These are phyloP conservation scores for Exophiala oligosperma DNA, from an alignment of 2,329 filamentous ascomycete genomes.

Conservation along the genomic window DNA sequence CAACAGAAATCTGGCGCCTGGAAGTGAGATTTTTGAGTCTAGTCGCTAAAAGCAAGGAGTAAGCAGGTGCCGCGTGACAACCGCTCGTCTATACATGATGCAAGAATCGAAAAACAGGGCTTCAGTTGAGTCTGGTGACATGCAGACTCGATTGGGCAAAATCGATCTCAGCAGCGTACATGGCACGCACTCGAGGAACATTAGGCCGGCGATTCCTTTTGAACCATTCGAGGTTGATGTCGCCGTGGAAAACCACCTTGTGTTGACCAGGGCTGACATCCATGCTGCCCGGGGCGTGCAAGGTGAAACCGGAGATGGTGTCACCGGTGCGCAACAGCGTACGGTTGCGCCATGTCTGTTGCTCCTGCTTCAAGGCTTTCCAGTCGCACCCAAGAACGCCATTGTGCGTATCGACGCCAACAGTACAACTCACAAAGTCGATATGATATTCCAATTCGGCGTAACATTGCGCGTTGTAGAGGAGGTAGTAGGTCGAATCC, in stretches of 20 bases:
- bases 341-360: conserved; percentile 8
- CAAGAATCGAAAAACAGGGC: background rate
- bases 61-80: too few species aligned
- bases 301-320: conserved; percentile 4
- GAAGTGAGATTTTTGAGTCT: too few species aligned
- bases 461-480: conserved; percentile 23
- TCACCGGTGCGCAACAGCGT: conserved; percentile 18
- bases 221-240: conserved; percentile 22
- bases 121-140: conserved; percentile 9
- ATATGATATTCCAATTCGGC: conserved; percentile 16
- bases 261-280: conserved; percentile 15
- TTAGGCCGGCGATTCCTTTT: background rate
- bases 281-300: conserved; percentile 22
- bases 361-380: conserved; percentile 11
- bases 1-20: too few species aligned
- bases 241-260: conserved; percentile 22
- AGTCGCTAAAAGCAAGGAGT: too few species aligned
- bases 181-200: conserved; percentile 16
- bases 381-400: conserved; percentile 18
- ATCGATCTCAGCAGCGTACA: conserved; percentile 18
- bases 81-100: background rate
- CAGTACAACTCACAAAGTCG: conserved; percentile 17
- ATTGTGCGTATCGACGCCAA: conserved; percentile 15
- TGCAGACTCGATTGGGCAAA: conserved; percentile 9
- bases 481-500: conserved; percentile 18